These are phyloP conservation scores for Fonsecaea monophora DNA, from an alignment of 2,329 filamentous ascomycete species.

Conservation along the genomic window DNA sequence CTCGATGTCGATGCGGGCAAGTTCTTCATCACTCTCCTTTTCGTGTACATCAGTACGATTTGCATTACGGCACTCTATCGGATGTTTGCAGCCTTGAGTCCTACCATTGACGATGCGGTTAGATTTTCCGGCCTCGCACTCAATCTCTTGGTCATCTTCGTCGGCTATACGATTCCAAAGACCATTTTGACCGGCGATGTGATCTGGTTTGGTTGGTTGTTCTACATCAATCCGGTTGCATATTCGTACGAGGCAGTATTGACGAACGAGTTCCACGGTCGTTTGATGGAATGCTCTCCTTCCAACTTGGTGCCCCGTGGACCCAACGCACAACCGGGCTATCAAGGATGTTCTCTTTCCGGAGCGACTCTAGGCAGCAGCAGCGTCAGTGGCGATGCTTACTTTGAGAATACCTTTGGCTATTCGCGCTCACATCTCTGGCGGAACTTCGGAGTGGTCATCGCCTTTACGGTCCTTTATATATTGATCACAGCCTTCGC, in stretches of 20 bases:
- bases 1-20: slow-evolving; percentile 66
- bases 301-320: slow-evolving; percentile 67
- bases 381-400: slow-evolving; percentile 61
- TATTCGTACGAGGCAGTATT: slow-evolving; percentile 73
- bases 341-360: slow-evolving; percentile 68
- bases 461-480: slow-evolving; percentile 77
- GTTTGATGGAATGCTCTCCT: slow-evolving; percentile 64
- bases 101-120: slow-evolving; percentile 70
- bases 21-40: slow-evolving; percentile 71
- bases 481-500: slow-evolving; percentile 73
- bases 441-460: slow-evolving; percentile 78
- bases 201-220: slow-evolving; percentile 72
- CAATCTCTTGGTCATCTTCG: slow-evolving; percentile 68
- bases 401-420: slow-evolving; percentile 62
- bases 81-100: slow-evolving; percentile 69
- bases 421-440: slow-evolving; percentile 63
- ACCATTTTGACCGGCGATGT: slow-evolving; percentile 63
- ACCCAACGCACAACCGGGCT: slow-evolving; percentile 60
- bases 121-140: slow-evolving; percentile 68
- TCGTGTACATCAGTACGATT: slow-evolving; percentile 68
- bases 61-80: slow-evolving; percentile 70
- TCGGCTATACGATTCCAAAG: slow-evolving; percentile 73
- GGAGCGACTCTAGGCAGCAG: slow-evolving; percentile 62
- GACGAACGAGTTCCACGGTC: slow-evolving; percentile 68
- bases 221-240: slow-evolving; percentile 59